Conservation (phyloP, 139 green algal species). For the Bryopsis sp. region DNA sequence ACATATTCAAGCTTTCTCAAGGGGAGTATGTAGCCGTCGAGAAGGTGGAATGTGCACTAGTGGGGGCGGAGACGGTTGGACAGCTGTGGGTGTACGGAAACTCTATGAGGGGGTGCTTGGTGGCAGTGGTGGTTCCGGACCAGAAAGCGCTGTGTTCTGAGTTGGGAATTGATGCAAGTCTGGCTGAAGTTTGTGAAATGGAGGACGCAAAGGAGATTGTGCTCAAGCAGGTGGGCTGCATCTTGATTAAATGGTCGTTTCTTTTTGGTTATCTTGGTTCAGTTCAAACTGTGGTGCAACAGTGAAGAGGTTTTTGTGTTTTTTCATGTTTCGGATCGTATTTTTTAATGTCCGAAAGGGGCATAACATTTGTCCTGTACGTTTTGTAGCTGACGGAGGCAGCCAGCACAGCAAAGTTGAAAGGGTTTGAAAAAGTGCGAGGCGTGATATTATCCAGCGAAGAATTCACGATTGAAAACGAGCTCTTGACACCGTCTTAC, state of each 20-base stretch:
- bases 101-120: background rate
- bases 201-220: constrained; percentile 28
- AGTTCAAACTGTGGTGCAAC: constrained; percentile 23
- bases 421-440: constrained; percentile 58
- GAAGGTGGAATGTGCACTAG: constrained; percentile 57
- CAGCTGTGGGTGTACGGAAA: constrained; percentile 41
- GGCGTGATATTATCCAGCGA: constrained; percentile 33
- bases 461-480: constrained; percentile 57
- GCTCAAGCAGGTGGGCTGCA: no score
- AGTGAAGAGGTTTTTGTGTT: constrained; percentile 30
- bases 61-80: constrained; percentile 41
- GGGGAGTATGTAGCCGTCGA: constrained; percentile 42
- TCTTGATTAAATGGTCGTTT: no score
- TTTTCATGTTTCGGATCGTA: constrained; percentile 19
- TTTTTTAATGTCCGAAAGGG: no score
- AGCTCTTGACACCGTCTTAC: constrained; percentile 85
- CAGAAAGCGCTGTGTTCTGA: constrained; percentile 37
- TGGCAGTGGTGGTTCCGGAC: constrained; percentile 9
- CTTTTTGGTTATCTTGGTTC: no score
- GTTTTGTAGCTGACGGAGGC: constrained; percentile 38
- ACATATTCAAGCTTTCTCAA: constrained; percentile 24
- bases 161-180: constrained; percentile 33
- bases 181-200: constrained; percentile 29
- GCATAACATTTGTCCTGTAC: no score
- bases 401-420: constrained; percentile 47